Evolutionary conservation across 441 rosid genomes (phyloP), one percentile per base, ranked within the genome.

Genomic region (Sinapis alba): DNA sequence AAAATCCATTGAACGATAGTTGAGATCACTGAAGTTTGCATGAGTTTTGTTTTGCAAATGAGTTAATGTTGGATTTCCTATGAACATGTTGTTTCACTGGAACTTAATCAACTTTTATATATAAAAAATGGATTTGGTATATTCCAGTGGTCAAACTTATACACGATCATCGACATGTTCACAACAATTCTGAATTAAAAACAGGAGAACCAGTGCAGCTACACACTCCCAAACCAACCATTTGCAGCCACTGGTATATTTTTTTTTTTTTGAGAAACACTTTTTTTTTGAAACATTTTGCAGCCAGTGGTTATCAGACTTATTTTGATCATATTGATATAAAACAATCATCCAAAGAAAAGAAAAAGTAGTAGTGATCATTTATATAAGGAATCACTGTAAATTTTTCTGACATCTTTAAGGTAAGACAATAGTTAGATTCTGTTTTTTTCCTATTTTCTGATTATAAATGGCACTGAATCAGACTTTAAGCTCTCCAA

Each of bases 401-500:
- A 60, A 59, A 16, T 1, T n/a, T 19, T 4, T 30, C 72, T 58
- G 68, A 77, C 68, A 72, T 58, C 7, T 53, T 70, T 32, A 32
- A 65, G 72, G 56, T 59, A 77, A 41, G 19, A 71, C 34, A 71
- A 23, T 58, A 51, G 78, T 72, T 72, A 72, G 70, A 61, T 68
- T 53, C 70, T 78, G 62, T 72, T 65, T 34, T 71, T 66, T 41
- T 54, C 78, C 77, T 73, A 73, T 78, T 61, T 26, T 62, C 65
- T 53, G 69, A 72, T 67, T 78, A 78, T 78, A 78, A 78, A 67
- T 28, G 50, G 61, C 43, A 61, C 4, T 45, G 59, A 73, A 71
- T 77, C 73, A 72, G 69, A 59, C 63, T 36, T 65, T 23, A 32
- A 50, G 30, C 80, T 58, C 76, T 32, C 34, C 5, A 62, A 13